phyloP scores from a whole-genome alignment of 2,329 filamentous ascomycete genomes.

The Cytospora leucostoma region DNA sequence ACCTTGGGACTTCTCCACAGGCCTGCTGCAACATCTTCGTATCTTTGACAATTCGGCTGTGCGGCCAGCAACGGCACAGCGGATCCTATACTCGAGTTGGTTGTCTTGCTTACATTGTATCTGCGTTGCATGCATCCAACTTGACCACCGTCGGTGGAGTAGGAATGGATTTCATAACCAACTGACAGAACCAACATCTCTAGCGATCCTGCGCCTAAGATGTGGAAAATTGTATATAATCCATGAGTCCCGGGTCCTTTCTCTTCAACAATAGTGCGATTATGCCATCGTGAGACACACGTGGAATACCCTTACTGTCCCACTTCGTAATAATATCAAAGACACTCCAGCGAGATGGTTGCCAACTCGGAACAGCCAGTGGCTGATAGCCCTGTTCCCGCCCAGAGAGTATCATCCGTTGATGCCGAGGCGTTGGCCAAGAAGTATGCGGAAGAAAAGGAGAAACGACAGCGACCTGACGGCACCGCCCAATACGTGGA shows the following conservation, averaged over 20 bases:
- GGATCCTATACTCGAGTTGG: not conserved
- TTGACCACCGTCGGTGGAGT: not conserved
- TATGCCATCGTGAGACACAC: too few relatives aligned
- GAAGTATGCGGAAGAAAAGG: constrained; percentile 39
- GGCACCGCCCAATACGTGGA: constrained; percentile 39
- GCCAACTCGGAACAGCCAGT: not conserved
- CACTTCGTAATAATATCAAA: not conserved
- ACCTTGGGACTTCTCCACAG: too few relatives aligned
- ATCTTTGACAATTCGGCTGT: not conserved
- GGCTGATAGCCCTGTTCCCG: not conserved
- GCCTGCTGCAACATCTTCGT: not conserved
- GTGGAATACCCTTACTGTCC: not conserved
- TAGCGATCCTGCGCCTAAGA: too few relatives aligned
- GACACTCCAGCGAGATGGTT: not conserved
- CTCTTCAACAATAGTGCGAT: too few relatives aligned
- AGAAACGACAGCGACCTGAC: constrained; percentile 38
- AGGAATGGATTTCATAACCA: too few relatives aligned
- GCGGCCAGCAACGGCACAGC: not conserved
- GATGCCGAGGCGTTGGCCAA: constrained; percentile 20
- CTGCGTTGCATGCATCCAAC: not conserved
- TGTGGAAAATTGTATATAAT: too few relatives aligned
- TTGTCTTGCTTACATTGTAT: not conserved
- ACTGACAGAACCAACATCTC: too few relatives aligned
- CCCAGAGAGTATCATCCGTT: not conserved
- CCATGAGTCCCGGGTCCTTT: too few relatives aligned